Percentiles rank a stretch among this genome's conserved stretches.
Conservation (phyloP, 495 filamentous ascomycete genomes). For the Trypethelium eluteriae region DNA sequence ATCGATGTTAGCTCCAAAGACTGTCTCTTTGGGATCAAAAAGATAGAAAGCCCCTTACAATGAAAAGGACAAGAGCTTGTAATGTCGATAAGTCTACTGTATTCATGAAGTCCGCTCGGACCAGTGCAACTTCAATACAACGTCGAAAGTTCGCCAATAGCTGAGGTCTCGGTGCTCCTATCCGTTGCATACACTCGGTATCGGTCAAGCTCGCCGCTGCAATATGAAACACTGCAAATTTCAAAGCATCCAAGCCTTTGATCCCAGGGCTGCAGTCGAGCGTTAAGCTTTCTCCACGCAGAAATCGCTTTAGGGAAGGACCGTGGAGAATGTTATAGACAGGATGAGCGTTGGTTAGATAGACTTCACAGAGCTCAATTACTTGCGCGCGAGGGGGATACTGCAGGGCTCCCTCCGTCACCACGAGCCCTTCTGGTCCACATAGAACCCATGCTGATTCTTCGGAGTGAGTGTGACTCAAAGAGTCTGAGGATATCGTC, state of each 20-base stretch:
- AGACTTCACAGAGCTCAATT: conserved; percentile 10
- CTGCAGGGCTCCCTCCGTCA: not conserved
- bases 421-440: not conserved
- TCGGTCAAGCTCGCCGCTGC: conserved; percentile 5
- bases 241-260: conserved; percentile 13
- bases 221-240: conserved; percentile 10
- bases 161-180: not conserved
- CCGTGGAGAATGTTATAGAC: conserved; percentile 13
- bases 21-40: not conserved
- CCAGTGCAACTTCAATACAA: conserved; percentile 12
- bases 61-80: conserved; percentile 13
- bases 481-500: not conserved
- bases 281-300: conserved; percentile 2
- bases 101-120: conserved; percentile 12
- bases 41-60: conserved; percentile 11
- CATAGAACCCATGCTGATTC: conserved; percentile 7
- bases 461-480: not conserved
- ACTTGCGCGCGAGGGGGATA: conserved; percentile 10
- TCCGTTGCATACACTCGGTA: conserved; percentile 1
- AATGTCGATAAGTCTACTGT: conserved; percentile 2
- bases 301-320: conserved; percentile 4
- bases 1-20: not conserved
- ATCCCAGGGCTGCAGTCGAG: conserved; percentile 6
- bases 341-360: conserved; percentile 2
- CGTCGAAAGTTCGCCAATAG: conserved; percentile 5